Base-by-base conservation (phyloP, 2,329 filamentous ascomycete genomes). In the Ilyonectria mors-panacis region DNA sequence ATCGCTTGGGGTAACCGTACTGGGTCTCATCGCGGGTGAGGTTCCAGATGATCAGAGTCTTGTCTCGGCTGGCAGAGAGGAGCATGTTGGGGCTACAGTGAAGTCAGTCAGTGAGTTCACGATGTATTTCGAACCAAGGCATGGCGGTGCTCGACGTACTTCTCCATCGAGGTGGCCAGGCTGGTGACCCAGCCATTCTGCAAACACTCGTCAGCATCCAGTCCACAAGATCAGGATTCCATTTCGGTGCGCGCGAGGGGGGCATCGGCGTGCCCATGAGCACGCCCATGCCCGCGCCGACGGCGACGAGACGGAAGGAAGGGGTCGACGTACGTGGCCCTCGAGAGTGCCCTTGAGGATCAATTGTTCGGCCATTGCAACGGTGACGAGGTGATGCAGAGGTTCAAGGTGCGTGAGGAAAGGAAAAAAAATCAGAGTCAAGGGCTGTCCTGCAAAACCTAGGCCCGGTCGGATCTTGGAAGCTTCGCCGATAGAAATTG, bases 21-120 rank as follows among this genome's bases (percentile, higher is more conserved):
- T 94, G 92, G 84, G 92, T 91, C 88, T 98, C 96, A 86, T 98
- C 95, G 87, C 96, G 95, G 86, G 96, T 98, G 82, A 99, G 91
- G 91, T 98, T 97, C 96, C 96, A 99, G 91, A 99, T 97, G 89
- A 99, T 99, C 85, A 99, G 89, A 78, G 93, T 94, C 93, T 98
- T 98, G 91, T 99, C 96, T 88, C 96, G 94, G 84, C 91, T 94
- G 82, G 89, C 95, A 78, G 96, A 99, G 81, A 99, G 92, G 84
- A 99, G 95, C 95, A 99, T 98, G 91, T 99, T 98, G 83, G 96
- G 96, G 93, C 94, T 90, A 78, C 58, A 59, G 63, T 51, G 58
- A 47, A 39, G 59, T 70, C 63, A 73, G 74, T 68, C 56, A 59
- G 67, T 66, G 51, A 61, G 47, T 37, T 42, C 42, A 65, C 39